phyloP scores from a whole-genome alignment of 176 grass and related monocot species.

The Oryza meridionalis region DNA sequence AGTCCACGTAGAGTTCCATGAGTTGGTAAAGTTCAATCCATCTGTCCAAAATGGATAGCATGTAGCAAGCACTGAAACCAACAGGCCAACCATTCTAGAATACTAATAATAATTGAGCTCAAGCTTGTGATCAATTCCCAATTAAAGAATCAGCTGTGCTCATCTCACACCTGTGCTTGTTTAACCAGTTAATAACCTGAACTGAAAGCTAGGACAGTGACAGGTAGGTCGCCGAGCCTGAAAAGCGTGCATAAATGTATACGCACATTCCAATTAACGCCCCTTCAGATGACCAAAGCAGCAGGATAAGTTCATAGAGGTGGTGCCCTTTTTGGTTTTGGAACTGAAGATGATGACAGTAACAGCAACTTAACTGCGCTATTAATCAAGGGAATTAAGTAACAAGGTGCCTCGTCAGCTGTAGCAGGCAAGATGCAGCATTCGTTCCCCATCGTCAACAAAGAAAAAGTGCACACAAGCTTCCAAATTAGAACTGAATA shows the following conservation, averaged over 20 bases:
- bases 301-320: constrained; percentile 17
- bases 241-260: neutral
- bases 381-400: neutral
- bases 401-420: constrained; percentile 31
- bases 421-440: constrained; percentile 11
- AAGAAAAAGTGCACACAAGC: constrained; percentile 13
- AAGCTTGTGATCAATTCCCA: neutral
- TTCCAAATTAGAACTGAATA: constrained; percentile 40
- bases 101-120: neutral
- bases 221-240: neutral
- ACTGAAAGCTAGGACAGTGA: neutral
- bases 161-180: neutral
- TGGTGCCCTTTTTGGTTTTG: neutral
- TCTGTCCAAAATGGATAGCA: constrained; percentile 4
- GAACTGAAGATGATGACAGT: constrained; percentile 22
- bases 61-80: constrained; percentile 18
- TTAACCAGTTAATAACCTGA: neutral
- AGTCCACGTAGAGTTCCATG: neutral
- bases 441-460: constrained; percentile 20
- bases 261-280: neutral
- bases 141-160: neutral
- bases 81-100: constrained; percentile 6
- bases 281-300: constrained; percentile 13
- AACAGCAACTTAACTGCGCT: neutral
- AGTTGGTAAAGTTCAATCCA: neutral